Evolutionary conservation across 1,139 yeast species (phyloP).

Genomic region (Suhomyces wounanorum): DNA sequence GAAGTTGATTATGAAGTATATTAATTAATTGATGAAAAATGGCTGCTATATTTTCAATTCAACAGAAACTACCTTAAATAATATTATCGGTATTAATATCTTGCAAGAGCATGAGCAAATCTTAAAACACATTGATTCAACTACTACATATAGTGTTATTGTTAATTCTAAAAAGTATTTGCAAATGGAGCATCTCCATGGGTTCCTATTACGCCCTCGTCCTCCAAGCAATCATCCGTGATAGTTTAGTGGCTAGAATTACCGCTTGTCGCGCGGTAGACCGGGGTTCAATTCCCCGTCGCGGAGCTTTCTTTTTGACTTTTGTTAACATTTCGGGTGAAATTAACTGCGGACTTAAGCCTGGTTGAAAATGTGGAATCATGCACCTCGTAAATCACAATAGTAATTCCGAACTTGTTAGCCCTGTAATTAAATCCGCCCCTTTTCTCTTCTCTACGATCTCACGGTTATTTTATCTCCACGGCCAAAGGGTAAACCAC

Average conservation of each 20-base stretch:
- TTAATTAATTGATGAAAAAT: too few species aligned
- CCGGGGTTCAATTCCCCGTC: conserved; percentile 74
- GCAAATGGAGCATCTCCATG: too few species aligned
- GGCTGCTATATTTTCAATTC: too few species aligned
- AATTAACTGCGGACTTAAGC: background rate
- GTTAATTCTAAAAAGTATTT: too few species aligned
- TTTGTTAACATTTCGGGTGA: background rate
- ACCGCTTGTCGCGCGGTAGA: conserved; percentile 60
- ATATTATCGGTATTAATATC: too few species aligned
- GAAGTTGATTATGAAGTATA: too few species aligned
- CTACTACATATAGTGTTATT: too few species aligned
- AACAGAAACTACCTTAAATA: too few species aligned
- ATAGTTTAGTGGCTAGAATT: conserved; percentile 51
- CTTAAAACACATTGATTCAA: too few species aligned
- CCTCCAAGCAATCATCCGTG: conserved; percentile 34
- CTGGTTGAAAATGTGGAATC: background rate
- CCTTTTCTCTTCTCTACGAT: background rate
- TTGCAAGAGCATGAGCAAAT: too few species aligned
- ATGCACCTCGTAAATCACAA: background rate
- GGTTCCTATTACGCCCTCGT: too few species aligned
- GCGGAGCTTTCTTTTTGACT: conserved; percentile 44
- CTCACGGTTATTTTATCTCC: background rate
- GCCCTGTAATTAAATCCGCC: background rate
- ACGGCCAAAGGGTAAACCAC: too few species aligned
- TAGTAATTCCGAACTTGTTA: background rate